Evolutionary conservation across 2,329 filamentous ascomycete species (phyloP).

Genomic region (Nigrograna mackinnonii): DNA sequence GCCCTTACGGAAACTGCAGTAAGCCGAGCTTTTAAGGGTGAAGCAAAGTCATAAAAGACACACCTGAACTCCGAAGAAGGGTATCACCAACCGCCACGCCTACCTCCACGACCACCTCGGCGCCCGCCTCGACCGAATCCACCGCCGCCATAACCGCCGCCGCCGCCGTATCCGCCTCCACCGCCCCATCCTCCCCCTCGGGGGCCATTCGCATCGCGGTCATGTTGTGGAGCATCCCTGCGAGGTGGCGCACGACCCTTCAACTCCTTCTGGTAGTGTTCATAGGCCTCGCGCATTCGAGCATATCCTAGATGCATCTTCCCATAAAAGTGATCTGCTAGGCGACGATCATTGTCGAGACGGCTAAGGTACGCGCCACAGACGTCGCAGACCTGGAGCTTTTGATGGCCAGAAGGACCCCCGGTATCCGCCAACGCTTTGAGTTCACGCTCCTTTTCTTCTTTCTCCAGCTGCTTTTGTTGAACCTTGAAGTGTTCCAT

Average conservation of each 20-base stretch:
- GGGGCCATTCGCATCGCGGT: constrained; percentile 23
- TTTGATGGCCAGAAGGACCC: constrained; percentile 93
- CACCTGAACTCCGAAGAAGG: constrained; percentile 37
- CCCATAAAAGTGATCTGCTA: constrained; percentile 98
- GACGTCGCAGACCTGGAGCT: constrained; percentile 97
- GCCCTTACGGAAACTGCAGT: constrained; percentile 23
- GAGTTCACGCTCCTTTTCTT: constrained; percentile 83
- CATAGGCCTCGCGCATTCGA: constrained; percentile 94
- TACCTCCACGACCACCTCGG: constrained; percentile 25
- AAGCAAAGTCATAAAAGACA: constrained; percentile 31
- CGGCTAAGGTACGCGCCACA: constrained; percentile 93
- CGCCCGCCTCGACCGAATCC: constrained; percentile 25
- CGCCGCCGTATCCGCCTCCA: constrained; percentile 20
- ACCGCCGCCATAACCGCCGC: constrained; percentile 21
- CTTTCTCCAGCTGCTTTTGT: constrained; percentile 78
- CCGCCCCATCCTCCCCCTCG: constrained; percentile 23
- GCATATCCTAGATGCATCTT: constrained; percentile 99
- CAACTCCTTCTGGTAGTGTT: constrained; percentile 84
- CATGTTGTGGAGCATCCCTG: constrained; percentile 21
- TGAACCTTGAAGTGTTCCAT: constrained; percentile 88
- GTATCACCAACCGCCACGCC: constrained; percentile 32
- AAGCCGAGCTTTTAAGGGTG: constrained; percentile 34
- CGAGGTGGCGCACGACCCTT: constrained; percentile 69
- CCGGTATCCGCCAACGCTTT: constrained; percentile 90
- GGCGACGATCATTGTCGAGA: constrained; percentile 88